Conservation (phyloP, 495 filamentous ascomycete genomes). For the Aspergillus asperescens region DNA sequence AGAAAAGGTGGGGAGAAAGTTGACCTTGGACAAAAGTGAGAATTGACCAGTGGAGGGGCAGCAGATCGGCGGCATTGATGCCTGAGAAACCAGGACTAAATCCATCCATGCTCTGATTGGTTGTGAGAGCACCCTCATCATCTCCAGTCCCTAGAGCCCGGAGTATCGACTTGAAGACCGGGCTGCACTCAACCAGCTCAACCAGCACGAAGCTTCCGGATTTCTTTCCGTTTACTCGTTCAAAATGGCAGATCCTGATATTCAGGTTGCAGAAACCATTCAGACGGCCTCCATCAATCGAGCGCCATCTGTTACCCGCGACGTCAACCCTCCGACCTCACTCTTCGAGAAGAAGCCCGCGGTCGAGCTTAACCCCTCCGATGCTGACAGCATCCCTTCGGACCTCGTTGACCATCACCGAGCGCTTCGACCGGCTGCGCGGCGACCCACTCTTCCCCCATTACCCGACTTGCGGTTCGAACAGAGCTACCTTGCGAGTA, state of each 20-base stretch:
- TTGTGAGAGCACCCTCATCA: background rate
- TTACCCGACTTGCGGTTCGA: constrained; percentile 93
- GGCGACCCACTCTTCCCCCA: constrained; percentile 63
- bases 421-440: constrained; percentile 48
- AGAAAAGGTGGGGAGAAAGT: constrained; percentile 19
- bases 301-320: constrained; percentile 62
- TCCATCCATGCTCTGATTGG: constrained; percentile 1
- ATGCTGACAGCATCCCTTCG: constrained; percentile 40
- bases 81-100: constrained; percentile 1
- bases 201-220: background rate
- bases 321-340: constrained; percentile 75
- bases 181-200: background rate
- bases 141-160: constrained; percentile 1
- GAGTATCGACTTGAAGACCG: background rate
- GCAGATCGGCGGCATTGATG: constrained; percentile 16
- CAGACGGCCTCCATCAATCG: constrained; percentile 73
- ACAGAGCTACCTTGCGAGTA: constrained; percentile 89
- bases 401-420: constrained; percentile 47
- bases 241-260: constrained; percentile 42
- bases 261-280: constrained; percentile 67
- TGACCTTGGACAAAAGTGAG: constrained; percentile 9
- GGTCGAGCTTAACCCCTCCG: constrained; percentile 46
- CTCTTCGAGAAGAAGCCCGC: constrained; percentile 50
- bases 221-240: background rate
- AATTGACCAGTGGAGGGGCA: constrained; percentile 22